Conservation (phyloP, 441 rosid species). For the Biscutella laevigata region DNA sequence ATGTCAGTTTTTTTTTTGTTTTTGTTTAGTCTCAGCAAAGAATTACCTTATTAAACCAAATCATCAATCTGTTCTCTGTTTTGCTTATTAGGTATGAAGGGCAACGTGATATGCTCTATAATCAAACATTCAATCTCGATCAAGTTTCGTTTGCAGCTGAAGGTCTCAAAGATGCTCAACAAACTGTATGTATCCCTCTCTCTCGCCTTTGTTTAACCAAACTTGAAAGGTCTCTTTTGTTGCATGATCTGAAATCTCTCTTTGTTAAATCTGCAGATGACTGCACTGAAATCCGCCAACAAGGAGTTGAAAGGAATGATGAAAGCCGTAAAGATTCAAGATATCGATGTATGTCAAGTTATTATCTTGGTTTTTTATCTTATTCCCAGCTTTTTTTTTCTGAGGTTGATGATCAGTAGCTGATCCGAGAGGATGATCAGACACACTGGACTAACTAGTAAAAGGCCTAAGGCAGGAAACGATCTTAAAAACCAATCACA, state of each 20-base stretch:
- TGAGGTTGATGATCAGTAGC: no score
- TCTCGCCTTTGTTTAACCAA: neutral
- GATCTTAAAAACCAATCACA: no score
- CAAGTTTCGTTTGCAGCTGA: constrained; percentile 95
- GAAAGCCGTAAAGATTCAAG: constrained; percentile 90
- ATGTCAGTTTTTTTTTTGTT: constrained; percentile 49
- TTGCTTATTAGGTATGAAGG: constrained; percentile 99
- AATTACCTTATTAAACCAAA: no score
- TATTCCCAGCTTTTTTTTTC: neutral
- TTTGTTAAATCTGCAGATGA: constrained; percentile 42
- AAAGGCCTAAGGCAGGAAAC: no score
- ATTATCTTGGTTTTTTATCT: neutral
- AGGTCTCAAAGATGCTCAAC: constrained; percentile 96
- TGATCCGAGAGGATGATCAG: no score
- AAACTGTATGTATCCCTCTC: constrained; percentile 49
- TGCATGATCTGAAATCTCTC: neutral
- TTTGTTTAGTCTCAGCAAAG: no score
- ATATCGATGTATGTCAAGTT: constrained; percentile 53
- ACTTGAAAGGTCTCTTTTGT: neutral
- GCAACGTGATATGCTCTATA: constrained; percentile 93
- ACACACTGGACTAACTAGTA: no score
- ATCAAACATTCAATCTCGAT: constrained; percentile 92
- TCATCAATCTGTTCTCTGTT: no score
- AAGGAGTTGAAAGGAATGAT: constrained; percentile 91
- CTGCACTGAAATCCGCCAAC: constrained; percentile 81